A percentile compares a stretch with the other conserved stretches of the same genome.
Conservation (phyloP, 371 early-diverging fungal genomes). For the Sanchytrium tribonematis region DNA sequence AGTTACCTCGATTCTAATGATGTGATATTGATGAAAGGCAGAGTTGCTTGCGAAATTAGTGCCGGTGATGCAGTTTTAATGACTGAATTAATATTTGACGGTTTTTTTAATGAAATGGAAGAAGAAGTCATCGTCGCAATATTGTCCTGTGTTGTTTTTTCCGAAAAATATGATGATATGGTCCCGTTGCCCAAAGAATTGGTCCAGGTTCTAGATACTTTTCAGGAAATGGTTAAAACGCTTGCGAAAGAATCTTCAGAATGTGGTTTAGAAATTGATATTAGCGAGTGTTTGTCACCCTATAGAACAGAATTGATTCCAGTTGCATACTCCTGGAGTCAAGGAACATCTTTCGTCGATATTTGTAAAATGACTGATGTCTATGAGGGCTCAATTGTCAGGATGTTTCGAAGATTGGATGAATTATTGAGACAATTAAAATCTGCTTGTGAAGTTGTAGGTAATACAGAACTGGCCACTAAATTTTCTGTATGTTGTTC, state of each 20-base stretch:
- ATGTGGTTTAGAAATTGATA: conserved; percentile 42
- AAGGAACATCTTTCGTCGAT: conserved; percentile 33
- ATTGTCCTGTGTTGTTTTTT: conserved; percentile 78
- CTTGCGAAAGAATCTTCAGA: conserved; percentile 64
- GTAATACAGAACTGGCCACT: conserved; percentile 81
- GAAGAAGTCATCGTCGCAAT: conserved; percentile 70
- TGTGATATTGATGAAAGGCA: conserved; percentile 82
- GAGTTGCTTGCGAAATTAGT: conserved; percentile 97
- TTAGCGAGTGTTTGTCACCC: conserved; percentile 41
- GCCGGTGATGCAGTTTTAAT: conserved; percentile 88
- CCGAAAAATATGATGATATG: conserved; percentile 30
- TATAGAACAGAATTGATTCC: conserved; percentile 88
- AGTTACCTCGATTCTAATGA: conserved; percentile 50
- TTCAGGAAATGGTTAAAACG: conserved; percentile 61
- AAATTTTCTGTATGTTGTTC: conserved; percentile 70
- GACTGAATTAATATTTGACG: conserved; percentile 97
- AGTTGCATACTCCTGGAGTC: conserved; percentile 79
- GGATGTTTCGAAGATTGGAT: conserved; percentile 78
- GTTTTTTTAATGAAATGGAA: conserved; percentile 75
- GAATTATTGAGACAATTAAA: conserved; percentile 87
- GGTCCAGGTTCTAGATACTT: conserved; percentile 35
- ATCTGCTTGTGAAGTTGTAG: conserved; percentile 80
- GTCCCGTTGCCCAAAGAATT: conserved; percentile 37
- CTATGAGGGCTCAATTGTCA: conserved; percentile 92
- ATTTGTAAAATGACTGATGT: conserved; percentile 87